Conservation (phyloP, 768 basidiomycete species). For the Boletus sensibilis region DNA sequence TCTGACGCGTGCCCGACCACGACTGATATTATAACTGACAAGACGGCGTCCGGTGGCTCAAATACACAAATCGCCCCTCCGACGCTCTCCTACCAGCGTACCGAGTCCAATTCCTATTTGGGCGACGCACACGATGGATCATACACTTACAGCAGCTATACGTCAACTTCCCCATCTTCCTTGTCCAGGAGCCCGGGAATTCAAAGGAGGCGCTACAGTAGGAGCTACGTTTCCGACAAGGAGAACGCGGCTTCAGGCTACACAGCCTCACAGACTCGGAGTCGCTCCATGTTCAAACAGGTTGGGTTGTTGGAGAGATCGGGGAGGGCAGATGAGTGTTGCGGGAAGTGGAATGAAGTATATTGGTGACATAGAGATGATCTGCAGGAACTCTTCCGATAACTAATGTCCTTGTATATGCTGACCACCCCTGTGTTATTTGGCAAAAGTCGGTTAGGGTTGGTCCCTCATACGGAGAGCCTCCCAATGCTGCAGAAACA, state of each 20-base stretch:
- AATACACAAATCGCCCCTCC: conserved; percentile 50
- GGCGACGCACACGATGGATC: conserved; percentile 52
- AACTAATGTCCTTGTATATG: no score
- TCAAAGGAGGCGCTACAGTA: conserved; percentile 47
- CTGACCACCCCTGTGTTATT: no score
- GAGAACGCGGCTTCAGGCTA: conserved; percentile 46
- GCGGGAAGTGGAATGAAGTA: conserved; percentile 13
- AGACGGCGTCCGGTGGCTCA: conserved; percentile 37
- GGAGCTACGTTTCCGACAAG: conserved; percentile 48
- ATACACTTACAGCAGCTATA: conserved; percentile 33
- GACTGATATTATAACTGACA: conserved; percentile 38
- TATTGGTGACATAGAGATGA: conserved; percentile 1
- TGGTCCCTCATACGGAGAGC: no score
- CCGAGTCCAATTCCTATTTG: conserved; percentile 54
- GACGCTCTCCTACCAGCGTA: conserved; percentile 50
- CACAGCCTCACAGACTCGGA: conserved; percentile 34
- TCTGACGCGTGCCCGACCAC: conserved; percentile 29
- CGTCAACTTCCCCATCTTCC: conserved; percentile 48
- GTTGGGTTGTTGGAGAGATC: conserved; percentile 48
- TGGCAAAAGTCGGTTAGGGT: no score
- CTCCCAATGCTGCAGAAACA: no score
- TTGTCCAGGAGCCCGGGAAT: conserved; percentile 61
- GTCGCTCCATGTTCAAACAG: conserved; percentile 35
- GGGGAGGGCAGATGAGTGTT: conserved; percentile 54
- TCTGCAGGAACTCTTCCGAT: no score